Evolutionary conservation across 495 filamentous ascomycete genomes (phyloP).

Genomic region (Penicillium riverlandense): DNA sequence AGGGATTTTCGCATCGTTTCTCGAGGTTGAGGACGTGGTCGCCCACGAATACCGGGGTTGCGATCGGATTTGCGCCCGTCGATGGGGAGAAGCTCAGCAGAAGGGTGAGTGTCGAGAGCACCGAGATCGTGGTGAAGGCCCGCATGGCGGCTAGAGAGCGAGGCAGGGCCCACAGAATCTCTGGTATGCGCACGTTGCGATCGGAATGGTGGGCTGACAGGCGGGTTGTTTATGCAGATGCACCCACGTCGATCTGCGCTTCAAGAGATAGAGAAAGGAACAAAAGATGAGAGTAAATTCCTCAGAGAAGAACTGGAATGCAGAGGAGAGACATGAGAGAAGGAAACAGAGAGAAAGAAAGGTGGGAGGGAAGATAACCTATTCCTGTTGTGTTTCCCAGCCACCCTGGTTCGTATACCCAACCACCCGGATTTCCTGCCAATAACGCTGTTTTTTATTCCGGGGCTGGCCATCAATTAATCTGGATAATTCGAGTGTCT

Average conservation of each 20-base stretch:
- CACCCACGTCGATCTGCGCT: slow-evolving; percentile 5
- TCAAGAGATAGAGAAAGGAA: background rate
- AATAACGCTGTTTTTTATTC: slow-evolving; percentile 5
- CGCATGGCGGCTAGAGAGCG: slow-evolving; percentile 22
- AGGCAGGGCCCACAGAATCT: background rate
- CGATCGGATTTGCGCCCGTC: slow-evolving; percentile 31
- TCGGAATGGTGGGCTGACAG: background rate
- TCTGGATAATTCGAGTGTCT: no score
- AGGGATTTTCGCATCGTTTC: slow-evolving; percentile 55
- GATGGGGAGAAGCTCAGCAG: slow-evolving; percentile 16
- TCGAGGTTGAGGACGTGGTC: slow-evolving; percentile 12
- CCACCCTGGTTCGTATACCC: slow-evolving; percentile 31
- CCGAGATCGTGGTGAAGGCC: slow-evolving; percentile 16
- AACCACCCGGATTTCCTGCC: slow-evolving; percentile 39
- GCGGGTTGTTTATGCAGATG: slow-evolving; percentile 1
- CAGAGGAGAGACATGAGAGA: slow-evolving; percentile 3
- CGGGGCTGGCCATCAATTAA: slow-evolving; percentile 22
- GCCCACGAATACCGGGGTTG: background rate
- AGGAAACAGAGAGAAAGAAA: slow-evolving; percentile 9
- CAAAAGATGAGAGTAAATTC: background rate
- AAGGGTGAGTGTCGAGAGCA: slow-evolving; percentile 19
- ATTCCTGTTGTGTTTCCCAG: slow-evolving; percentile 15
- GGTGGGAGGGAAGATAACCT: slow-evolving; percentile 6
- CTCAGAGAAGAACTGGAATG: slow-evolving; percentile 2
- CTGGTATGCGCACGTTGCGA: background rate